These are phyloP conservation scores for Termitomyces sp. DNA, from an alignment of 768 basidiomycete species.

Conservation along the genomic window DNA sequence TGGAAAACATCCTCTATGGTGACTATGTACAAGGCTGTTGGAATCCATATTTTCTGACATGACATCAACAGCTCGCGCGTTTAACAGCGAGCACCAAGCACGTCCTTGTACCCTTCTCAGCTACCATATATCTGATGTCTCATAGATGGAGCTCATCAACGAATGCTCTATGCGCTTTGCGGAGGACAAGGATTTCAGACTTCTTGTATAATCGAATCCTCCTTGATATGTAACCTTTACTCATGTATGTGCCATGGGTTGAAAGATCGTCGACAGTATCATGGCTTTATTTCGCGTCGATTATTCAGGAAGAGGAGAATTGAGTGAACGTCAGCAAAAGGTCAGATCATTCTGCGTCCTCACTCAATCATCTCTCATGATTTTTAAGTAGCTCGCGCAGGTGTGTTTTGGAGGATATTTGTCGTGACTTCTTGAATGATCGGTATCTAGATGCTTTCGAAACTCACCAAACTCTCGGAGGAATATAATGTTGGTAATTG, in stretches of 20 bases:
- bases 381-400: constrained; percentile 71
- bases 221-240: background rate
- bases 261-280: constrained; percentile 90
- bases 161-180: constrained; percentile 86
- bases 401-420: constrained; percentile 28
- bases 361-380: constrained; percentile 14
- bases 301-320: constrained; percentile 88
- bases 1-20: constrained; percentile 94
- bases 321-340: constrained; percentile 93
- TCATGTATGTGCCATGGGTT: constrained; percentile 11
- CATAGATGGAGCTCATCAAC: constrained; percentile 87
- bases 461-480: constrained; percentile 87
- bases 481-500: constrained; percentile 70
- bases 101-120: background rate
- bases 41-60: constrained; percentile 5
- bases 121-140: background rate
- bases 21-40: background rate
- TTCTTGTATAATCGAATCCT: constrained; percentile 44
- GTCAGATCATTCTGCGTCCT: constrained; percentile 25
- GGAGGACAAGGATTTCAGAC: constrained; percentile 81
- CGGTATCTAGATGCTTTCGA: constrained; percentile 73
- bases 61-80: constrained; percentile 64
- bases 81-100: constrained; percentile 91
- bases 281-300: constrained; percentile 97
- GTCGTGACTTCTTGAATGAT: background rate